phyloP scores from a whole-genome alignment of 768 basidiomycete species.

The Tylopilus subfusipes region DNA sequence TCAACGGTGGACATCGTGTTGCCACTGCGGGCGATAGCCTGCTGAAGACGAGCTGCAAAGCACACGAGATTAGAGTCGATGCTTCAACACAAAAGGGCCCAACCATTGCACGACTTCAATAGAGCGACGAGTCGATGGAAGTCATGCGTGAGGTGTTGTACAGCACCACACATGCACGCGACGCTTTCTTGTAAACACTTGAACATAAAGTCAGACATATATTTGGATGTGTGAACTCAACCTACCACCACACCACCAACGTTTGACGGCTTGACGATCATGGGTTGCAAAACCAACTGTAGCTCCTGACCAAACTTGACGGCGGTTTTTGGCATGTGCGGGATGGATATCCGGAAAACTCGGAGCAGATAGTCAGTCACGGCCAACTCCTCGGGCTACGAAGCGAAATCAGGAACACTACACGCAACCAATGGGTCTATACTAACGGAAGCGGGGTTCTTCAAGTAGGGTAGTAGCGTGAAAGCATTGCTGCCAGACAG shows the following conservation, averaged over 20 bases:
- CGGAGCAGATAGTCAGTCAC: slow-evolving; percentile 85
- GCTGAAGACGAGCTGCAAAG: slow-evolving; percentile 57
- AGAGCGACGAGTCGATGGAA: slow-evolving; percentile 73
- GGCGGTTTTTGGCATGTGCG: slow-evolving; percentile 86
- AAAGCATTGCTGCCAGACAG: slow-evolving; percentile 83
- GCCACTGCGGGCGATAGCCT: slow-evolving; percentile 44
- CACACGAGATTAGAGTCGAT: slow-evolving; percentile 4
- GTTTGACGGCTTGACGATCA: slow-evolving; percentile 84
- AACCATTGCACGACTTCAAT: slow-evolving; percentile 85
- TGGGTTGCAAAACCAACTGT: slow-evolving; percentile 76
- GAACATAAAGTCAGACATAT: not conserved
- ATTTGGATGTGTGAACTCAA: not conserved
- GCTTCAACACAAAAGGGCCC: not conserved
- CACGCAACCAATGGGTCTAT: not conserved
- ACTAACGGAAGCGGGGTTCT: slow-evolving; percentile 72
- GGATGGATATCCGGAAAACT: slow-evolving; percentile 82
- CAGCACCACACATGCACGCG: slow-evolving; percentile 85
- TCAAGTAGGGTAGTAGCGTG: slow-evolving; percentile 86
- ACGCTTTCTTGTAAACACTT: slow-evolving; percentile 89
- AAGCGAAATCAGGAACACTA: not conserved
- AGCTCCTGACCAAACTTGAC: slow-evolving; percentile 85
- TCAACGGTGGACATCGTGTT: slow-evolving; percentile 48
- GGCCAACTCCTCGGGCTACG: slow-evolving; percentile 74
- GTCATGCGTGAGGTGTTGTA: slow-evolving; percentile 84
- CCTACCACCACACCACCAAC: slow-evolving; percentile 63